Base-by-base conservation (phyloP, 2,329 filamentous ascomycete species). In the Gnomoniopsis sp. region DNA sequence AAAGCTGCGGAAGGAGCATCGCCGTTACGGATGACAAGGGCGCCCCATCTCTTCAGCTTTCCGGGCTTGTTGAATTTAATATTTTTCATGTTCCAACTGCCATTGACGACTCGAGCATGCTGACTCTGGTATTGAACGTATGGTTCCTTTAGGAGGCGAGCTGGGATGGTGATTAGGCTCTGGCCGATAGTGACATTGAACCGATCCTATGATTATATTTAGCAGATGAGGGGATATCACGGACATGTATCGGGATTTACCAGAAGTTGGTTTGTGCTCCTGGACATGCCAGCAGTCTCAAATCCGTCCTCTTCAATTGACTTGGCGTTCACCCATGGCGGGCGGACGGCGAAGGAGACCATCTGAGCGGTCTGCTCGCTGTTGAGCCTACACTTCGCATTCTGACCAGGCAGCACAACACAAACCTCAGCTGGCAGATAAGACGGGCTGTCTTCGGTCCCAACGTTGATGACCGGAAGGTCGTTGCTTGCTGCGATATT, bases 361-460 rank as follows among this genome's bases (percentile, higher is more conserved):
- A 89, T 88, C 1, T 75, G 63, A 1, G 74, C 68, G 0, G 84
- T 87, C 65, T 89, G 84, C 0, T 70, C 64, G 0, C 77, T 71
- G 21, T 70, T 74, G 6, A 89, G 75, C 61, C 58, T 62, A 2
- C 73, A 67, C 10, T 74, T 77, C 26, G 79, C 79, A 0, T 76
- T 71, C 66, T 89, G 85, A 0, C 85, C 85, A 4, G 79, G 75
- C 4, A 81, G 59, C 1, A 89, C 79, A 0, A 67, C 55, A 66
- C 84, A 88, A 3, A 84, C 76, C 65, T 89, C 79, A 0, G 77
- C 71, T 0, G 87, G 87, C 2, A 89, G 63, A 62, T 87, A 88
- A 3, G 73, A 76, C 0, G 86, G 83, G 17, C 79, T 74, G 0
- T 75, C 69, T 0, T 64, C 63, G 10, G 69, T 83, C n/a, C 84